Evolutionary conservation across 805 yeast genomes (phyloP).

Genomic region (Scheffersomyces stipitis): DNA sequence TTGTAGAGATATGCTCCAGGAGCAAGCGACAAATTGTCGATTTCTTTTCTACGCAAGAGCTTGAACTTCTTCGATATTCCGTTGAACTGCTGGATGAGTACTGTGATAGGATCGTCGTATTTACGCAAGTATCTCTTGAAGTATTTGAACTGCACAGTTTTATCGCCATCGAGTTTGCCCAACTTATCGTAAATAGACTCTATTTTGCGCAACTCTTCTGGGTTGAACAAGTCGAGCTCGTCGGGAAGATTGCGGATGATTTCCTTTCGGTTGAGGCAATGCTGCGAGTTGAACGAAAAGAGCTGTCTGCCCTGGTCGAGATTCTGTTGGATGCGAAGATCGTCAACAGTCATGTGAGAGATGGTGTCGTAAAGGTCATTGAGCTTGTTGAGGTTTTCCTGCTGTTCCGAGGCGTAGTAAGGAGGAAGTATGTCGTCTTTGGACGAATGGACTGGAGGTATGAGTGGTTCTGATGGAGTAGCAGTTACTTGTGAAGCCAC

Average conservation of each 20-base stretch:
- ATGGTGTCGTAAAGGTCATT: slow-evolving; percentile 26
- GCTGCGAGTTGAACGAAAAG: slow-evolving; percentile 32
- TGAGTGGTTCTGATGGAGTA: background rate
- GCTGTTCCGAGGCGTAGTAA: slow-evolving; percentile 2
- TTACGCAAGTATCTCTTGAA: slow-evolving; percentile 31
- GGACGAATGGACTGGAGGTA: no score
- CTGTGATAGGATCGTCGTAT: slow-evolving; percentile 30
- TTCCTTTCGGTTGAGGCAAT: slow-evolving; percentile 32
- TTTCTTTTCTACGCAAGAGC: slow-evolving; percentile 35
- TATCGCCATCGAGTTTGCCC: slow-evolving; percentile 35
- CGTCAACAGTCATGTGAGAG: slow-evolving; percentile 39
- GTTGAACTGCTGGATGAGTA: slow-evolving; percentile 32
- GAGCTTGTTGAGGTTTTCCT: slow-evolving; percentile 11
- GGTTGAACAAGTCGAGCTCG: slow-evolving; percentile 32
- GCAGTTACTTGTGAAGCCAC: background rate
- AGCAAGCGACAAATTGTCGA: slow-evolving; percentile 24
- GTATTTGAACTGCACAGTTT: slow-evolving; percentile 36
- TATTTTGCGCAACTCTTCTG: slow-evolving; percentile 27
- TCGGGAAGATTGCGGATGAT: slow-evolving; percentile 34
- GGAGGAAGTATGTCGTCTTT: slow-evolving; percentile 1
- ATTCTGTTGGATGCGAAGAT: slow-evolving; percentile 33
- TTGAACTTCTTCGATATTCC: slow-evolving; percentile 38
- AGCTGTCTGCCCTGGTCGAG: slow-evolving; percentile 37
- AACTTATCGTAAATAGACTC: slow-evolving; percentile 32
- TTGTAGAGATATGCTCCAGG: slow-evolving; percentile 30